Evolutionary conservation across 73 alveolate species (phyloP).

Genomic region (Breviolum minutum): DNA sequence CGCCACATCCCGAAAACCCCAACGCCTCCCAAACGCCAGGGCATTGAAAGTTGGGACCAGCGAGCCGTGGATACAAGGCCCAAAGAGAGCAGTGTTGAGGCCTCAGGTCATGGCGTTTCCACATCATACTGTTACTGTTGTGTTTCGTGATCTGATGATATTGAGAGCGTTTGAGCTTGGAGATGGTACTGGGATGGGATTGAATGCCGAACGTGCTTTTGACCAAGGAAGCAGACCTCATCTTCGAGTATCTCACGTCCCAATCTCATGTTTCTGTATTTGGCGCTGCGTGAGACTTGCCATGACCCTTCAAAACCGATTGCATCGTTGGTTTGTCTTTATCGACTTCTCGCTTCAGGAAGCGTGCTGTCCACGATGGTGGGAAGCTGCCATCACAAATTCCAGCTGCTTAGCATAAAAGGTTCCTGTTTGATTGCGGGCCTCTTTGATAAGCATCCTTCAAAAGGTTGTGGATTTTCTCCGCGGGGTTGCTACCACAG

Average conservation of each 20-base stretch:
- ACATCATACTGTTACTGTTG: background rate
- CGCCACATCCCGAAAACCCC: too few species aligned
- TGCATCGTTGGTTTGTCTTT: background rate
- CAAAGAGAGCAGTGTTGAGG: slow-evolving; percentile 58
- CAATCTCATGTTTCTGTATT: background rate
- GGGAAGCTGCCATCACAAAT: slow-evolving; percentile 81
- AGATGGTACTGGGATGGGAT: background rate
- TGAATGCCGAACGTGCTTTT: background rate
- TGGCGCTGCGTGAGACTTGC: background rate
- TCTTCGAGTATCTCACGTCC: slow-evolving; percentile 63
- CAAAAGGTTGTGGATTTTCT: background rate
- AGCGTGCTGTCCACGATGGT: slow-evolving; percentile 82
- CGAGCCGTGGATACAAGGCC: slow-evolving; percentile 41
- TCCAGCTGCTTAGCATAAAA: background rate
- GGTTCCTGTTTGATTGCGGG: background rate
- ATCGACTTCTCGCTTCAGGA: background rate
- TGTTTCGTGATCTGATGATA: too few species aligned
- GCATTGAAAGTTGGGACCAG: slow-evolving; percentile 90
- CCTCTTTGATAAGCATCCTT: too few species aligned
- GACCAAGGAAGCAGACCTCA: slow-evolving; percentile 49
- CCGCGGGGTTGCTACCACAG: too few species aligned
- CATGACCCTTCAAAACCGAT: background rate
- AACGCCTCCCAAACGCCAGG: background rate
- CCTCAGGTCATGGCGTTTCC: background rate
- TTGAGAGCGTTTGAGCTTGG: too few species aligned